Evolutionary conservation across 345 rosid genomes (phyloP), one percentile per base, ranked within the genome.

Genomic region (Dimocarpus longan): DNA sequence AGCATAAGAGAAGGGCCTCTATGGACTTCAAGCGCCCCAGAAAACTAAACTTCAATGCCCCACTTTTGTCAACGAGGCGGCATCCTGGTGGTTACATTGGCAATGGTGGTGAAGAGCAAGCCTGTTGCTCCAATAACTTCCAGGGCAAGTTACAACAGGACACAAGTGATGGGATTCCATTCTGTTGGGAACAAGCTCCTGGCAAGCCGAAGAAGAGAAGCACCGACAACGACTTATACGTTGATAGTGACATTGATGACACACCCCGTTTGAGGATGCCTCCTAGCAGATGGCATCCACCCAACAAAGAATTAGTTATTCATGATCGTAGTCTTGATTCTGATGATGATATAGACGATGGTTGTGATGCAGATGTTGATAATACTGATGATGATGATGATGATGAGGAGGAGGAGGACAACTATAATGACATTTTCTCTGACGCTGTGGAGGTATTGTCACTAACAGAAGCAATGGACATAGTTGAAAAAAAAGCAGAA

Each of bases 141-240:
- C 81, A 22, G 5, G 43, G 56, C 19, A 69, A 70, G 26, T 76
- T 70, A 4, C 82, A 74, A 62, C 37, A 32, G 37, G 80, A 82
- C 64, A 16, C 85, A 8, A 78, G 87, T 4, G 64, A 83, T 8
- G 75, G 91, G 70, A 85, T 95, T 67, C 99, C 98, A 0, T 93
- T 95, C 76, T 90, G 91, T 37, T 93, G 99, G 98, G 99, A 95
- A 81, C 87, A 86, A 18, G 84, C 89, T 81, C 97, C 99, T 0
- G 99, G 98, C 3, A 85, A 80, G 88, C 99, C 97, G 56, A 92
- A 89, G 78, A 78, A 71, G 50, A 81, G 67, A 60, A 28, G 67
- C 32, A 21, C 59, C 18, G 85, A 80, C 62, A 1, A 66, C 44
- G 10, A 32, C 37, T 32, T 12, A 4, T 74, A 66, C 13, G 13